Evolutionary conservation across 75 land plant species (phyloP), one percentile per base, ranked within the genome.

Genomic region (Pinus taeda): DNA sequence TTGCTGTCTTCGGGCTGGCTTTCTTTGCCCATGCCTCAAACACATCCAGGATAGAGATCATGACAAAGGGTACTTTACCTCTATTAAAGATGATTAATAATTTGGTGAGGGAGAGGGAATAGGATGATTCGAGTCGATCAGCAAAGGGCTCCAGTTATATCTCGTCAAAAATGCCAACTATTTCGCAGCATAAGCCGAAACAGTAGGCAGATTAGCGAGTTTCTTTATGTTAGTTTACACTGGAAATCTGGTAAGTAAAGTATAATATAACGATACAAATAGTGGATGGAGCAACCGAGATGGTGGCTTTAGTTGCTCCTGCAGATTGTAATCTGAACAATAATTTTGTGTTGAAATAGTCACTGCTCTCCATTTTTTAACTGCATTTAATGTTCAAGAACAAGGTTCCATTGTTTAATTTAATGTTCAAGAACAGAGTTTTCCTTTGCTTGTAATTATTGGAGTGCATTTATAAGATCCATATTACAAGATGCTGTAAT

Each of bases 61-160:
- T 93, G 96, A 82, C 82, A 7, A 93, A 93, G 74, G 93, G 93
- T 6, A 91, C 95, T 74, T 71, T 81, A 60, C 91, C 96, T 56
- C 75, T 93, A 76, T 77, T 81, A 33, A 88, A 80, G 13, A 91
- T 93, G 93, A 80, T 89, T 59, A 81, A 76, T 66, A 89, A 93
- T 65, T 84, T 93, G 73, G 30, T 87, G 63, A 53, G 72, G 36
- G 93, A 88, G 74, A 80, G 78, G 75, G 81, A 88, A 57, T 91
- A 81, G 72, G 80, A 65, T 30, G 37, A 75, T 22, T 21, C 6
- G 14, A 12, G 6, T 79, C 20, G 39, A 42, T 42, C n/a, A 3
- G 3, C 4, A 20, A n/a, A 69, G 71, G 72, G 11, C n/a, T 39
- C 21, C 22, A 3, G 53, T 69, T 37, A 42, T 69, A 20, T 42